Evolutionary conservation across 179 eudicot genomes (phyloP).

Genomic region (Sideroxylon spinosum): DNA sequence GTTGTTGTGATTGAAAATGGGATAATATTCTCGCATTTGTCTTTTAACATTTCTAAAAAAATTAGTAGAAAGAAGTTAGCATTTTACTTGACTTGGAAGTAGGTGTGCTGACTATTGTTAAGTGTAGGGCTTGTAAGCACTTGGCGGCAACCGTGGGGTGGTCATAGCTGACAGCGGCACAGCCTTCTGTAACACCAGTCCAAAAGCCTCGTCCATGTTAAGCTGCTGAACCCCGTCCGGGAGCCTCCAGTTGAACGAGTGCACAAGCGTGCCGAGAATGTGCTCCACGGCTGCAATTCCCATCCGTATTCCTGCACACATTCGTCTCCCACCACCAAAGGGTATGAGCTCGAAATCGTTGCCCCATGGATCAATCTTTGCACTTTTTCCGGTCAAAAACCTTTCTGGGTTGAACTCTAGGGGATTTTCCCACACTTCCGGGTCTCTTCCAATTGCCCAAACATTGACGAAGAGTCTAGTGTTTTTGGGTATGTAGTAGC

Average conservation of each 20-base stretch:
- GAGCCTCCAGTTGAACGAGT: constrained; percentile 26
- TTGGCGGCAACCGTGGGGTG: constrained; percentile 14
- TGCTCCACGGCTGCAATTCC: constrained; percentile 21
- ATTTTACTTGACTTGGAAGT: neutral
- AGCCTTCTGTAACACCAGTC: constrained; percentile 22
- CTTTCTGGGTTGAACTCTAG: constrained; percentile 20
- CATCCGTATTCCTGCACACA: constrained; percentile 25
- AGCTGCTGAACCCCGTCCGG: constrained; percentile 15
- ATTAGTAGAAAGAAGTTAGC: neutral
- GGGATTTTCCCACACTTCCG: constrained; percentile 24
- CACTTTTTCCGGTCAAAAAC: constrained; percentile 13
- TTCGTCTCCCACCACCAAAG: constrained; percentile 25
- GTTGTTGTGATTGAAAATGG: neutral
- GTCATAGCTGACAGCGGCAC: constrained; percentile 21
- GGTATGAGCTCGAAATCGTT: constrained; percentile 24
- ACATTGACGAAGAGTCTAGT: constrained; percentile 20
- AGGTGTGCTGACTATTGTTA: neutral
- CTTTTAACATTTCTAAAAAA: neutral
- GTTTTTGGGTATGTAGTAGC: constrained; percentile 24
- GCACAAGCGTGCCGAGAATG: constrained; percentile 26
- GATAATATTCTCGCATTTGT: neutral
- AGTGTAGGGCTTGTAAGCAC: neutral
- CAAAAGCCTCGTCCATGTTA: constrained; percentile 20
- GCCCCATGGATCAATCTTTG: constrained; percentile 24
- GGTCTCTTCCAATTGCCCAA: constrained; percentile 29